Conservation (phyloP, 2,329 filamentous ascomycete species). For the Diaporthe citri region DNA sequence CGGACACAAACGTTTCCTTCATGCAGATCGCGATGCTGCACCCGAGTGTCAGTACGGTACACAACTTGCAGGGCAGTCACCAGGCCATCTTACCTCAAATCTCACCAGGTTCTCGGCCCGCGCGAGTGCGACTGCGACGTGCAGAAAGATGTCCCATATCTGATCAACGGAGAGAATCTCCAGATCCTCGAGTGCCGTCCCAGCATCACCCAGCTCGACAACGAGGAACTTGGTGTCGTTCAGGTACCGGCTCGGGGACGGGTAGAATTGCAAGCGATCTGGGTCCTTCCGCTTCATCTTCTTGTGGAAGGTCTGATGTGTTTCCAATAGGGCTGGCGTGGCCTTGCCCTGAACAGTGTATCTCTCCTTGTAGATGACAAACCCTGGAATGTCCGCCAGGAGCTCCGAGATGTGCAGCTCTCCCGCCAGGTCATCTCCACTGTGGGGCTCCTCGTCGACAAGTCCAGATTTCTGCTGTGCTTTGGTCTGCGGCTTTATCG, state of each 20-base stretch:
- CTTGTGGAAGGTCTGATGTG: slow-evolving; percentile 70
- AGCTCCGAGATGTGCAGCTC: slow-evolving; percentile 74
- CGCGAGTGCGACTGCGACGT: slow-evolving; percentile 70
- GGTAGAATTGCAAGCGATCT: slow-evolving; percentile 70
- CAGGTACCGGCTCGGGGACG: slow-evolving; percentile 70
- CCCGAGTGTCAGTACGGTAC: neutral
- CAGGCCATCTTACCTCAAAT: slow-evolving; percentile 65
- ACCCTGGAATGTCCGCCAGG: slow-evolving; percentile 73
- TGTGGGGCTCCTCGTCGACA: slow-evolving; percentile 70
- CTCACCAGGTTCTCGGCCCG: slow-evolving; percentile 68
- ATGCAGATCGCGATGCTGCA: slow-evolving; percentile 73
- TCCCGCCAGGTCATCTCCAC: slow-evolving; percentile 66
- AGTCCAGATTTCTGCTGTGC: slow-evolving; percentile 65
- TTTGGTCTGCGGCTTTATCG: slow-evolving; percentile 70
- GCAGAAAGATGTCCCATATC: slow-evolving; percentile 74
- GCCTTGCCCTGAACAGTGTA: slow-evolving; percentile 71
- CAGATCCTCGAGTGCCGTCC: slow-evolving; percentile 70
- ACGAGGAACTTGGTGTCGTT: slow-evolving; percentile 71
- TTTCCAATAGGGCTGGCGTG: slow-evolving; percentile 66
- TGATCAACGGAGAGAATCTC: slow-evolving; percentile 61
- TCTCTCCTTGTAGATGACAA: slow-evolving; percentile 74
- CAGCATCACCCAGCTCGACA: slow-evolving; percentile 74
- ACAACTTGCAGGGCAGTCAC: neutral
- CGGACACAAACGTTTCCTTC: slow-evolving; percentile 74
- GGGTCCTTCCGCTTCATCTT: slow-evolving; percentile 68